Percentiles rank a stretch among this genome's conserved stretches.
These are phyloP conservation scores for Trichoderma citrinoviride DNA, from an alignment of 2,329 filamentous ascomycete species.

Conservation along the genomic window DNA sequence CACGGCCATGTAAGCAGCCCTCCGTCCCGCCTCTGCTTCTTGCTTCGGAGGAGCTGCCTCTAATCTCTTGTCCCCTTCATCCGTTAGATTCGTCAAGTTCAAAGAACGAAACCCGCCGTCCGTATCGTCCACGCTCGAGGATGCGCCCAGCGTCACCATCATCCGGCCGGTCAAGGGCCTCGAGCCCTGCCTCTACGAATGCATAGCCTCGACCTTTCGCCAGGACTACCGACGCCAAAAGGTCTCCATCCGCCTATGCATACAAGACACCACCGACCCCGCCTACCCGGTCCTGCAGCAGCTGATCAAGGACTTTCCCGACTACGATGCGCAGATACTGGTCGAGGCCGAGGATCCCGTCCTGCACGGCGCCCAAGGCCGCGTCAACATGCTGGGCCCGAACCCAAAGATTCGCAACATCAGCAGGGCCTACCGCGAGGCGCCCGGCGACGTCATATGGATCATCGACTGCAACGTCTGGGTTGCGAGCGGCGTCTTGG, in stretches of 20 bases:
- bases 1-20: constrained; percentile 50
- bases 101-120: constrained; percentile 49
- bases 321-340: constrained; percentile 67
- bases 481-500: constrained; percentile 74
- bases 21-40: not conserved
- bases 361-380: constrained; percentile 54
- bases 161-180: constrained; percentile 92
- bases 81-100: constrained; percentile 50
- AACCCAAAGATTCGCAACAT: constrained; percentile 99
- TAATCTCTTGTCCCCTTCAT: constrained; percentile 14
- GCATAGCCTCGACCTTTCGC: constrained; percentile 78
- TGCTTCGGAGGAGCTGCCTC: not conserved
- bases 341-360: constrained; percentile 79
- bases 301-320: constrained; percentile 70
- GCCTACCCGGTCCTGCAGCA: constrained; percentile 71
- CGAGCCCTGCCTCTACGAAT: constrained; percentile 87
- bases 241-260: constrained; percentile 77
- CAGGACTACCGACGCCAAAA: constrained; percentile 77
- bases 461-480: constrained; percentile 96
- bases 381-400: constrained; percentile 67
- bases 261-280: constrained; percentile 71
- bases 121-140: constrained; percentile 49
- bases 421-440: constrained; percentile 87
- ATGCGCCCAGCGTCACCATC: constrained; percentile 79
- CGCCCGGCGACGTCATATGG: constrained; percentile 86